These are phyloP conservation scores for Carallia brachiata DNA, from an alignment of 345 rosid species.

Conservation along the genomic window DNA sequence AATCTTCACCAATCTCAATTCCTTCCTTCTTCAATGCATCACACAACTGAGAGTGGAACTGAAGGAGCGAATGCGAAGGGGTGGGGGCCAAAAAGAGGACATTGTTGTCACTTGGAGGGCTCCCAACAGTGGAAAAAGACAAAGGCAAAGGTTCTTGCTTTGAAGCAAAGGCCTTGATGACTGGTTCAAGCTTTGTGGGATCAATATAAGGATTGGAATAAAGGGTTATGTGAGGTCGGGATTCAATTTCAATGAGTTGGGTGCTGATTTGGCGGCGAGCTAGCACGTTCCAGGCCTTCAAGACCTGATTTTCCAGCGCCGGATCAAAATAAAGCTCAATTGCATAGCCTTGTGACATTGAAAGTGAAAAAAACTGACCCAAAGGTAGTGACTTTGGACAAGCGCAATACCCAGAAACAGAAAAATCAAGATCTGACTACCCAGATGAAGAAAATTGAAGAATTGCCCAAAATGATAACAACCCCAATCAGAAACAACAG, in stretches of 20 bases:
- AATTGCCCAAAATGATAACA: neutral
- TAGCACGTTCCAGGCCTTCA: constrained; percentile 96
- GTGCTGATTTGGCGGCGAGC: constrained; percentile 99
- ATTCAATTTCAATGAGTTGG: constrained; percentile 86
- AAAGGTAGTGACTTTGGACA: neutral
- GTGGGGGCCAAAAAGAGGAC: constrained; percentile 72
- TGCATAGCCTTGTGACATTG: constrained; percentile 58
- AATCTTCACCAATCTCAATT: constrained; percentile 74
- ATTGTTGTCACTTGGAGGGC: constrained; percentile 63
- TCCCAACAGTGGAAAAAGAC: constrained; percentile 68
- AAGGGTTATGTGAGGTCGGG: constrained; percentile 93
- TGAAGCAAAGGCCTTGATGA: constrained; percentile 53
- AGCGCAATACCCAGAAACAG: constrained; percentile 1
- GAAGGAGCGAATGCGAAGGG: constrained; percentile 70
- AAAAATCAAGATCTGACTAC: constrained; percentile 5
- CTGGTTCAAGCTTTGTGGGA: constrained; percentile 66
- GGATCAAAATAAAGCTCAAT: constrained; percentile 98
- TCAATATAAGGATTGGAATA: constrained; percentile 56
- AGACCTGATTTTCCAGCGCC: constrained; percentile 91
- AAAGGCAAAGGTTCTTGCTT: constrained; percentile 72
- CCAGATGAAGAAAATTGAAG: neutral
- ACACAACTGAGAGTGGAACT: constrained; percentile 67
- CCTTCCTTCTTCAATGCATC: constrained; percentile 85
- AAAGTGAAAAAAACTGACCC: no score
- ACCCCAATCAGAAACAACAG: neutral